Percentiles rank a stretch among this genome's conserved stretches.
Evolutionary conservation across 768 basidiomycete species (phyloP).

Genomic region (Hortiboletus flavorubellus): DNA sequence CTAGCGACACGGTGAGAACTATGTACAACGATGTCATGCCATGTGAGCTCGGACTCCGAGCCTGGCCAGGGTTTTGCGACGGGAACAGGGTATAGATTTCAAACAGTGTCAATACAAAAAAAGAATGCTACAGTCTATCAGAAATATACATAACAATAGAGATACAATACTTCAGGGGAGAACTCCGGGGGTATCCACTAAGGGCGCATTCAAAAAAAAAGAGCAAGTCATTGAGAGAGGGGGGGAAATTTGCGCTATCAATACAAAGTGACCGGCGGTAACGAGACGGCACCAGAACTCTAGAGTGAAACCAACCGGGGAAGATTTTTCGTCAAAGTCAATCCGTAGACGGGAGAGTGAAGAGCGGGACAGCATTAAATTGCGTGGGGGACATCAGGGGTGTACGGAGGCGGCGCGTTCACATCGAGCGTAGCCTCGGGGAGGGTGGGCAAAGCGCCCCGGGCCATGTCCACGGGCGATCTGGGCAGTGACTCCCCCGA

Average conservation of each 20-base stretch:
- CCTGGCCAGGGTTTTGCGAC: no score
- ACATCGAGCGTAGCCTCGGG: slow-evolving; percentile 17
- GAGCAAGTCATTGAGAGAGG: slow-evolving; percentile 1
- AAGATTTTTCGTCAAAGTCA: no score
- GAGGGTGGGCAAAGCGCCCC: slow-evolving; percentile 13
- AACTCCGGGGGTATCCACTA: slow-evolving; percentile 17
- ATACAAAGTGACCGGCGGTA: slow-evolving; percentile 16
- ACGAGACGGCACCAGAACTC: background rate
- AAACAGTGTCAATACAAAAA: no score
- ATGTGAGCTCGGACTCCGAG: no score
- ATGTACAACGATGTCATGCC: no score
- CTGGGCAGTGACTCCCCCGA: slow-evolving; percentile 25
- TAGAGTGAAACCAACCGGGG: no score
- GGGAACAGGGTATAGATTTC: no score
- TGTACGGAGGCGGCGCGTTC: slow-evolving; percentile 19
- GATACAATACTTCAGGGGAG: slow-evolving; percentile 10
- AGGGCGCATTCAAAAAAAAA: background rate
- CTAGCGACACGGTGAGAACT: no score
- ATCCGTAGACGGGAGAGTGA: background rate
- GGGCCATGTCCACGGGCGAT: slow-evolving; percentile 16
- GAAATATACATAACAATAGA: slow-evolving; percentile 18
- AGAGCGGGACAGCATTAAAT: background rate
- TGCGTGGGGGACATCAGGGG: background rate
- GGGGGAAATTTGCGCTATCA: slow-evolving; percentile 20
- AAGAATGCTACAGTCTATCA: slow-evolving; percentile 18